Conservation (phyloP, 805 yeast species). For the Henningerozyma blattae region DNA sequence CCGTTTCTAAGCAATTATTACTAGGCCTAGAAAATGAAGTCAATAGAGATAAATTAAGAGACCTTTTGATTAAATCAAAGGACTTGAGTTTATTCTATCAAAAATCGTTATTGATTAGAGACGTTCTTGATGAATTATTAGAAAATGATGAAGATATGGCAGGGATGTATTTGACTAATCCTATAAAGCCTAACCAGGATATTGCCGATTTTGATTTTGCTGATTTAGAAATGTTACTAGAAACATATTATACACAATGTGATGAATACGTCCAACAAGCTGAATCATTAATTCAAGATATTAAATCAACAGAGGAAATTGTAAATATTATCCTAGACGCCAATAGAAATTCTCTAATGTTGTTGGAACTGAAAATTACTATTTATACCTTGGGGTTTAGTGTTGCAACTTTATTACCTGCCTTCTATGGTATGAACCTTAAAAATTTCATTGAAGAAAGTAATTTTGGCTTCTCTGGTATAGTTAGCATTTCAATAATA, state of each 20-base stretch:
- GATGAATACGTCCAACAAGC: conserved; percentile 91
- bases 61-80: conserved; percentile 62
- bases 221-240: conserved; percentile 78
- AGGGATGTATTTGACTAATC: conserved; percentile 60
- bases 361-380: conserved; percentile 70
- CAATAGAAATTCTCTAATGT: conserved; percentile 80
- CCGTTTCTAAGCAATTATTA: conserved; percentile 50
- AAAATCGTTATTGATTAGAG: conserved; percentile 59
- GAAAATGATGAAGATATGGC: conserved; percentile 81
- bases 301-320: conserved; percentile 84
- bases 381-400: conserved; percentile 79
- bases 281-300: conserved; percentile 69
- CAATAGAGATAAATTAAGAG: conserved; percentile 62
- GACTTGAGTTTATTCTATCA: conserved; percentile 63
- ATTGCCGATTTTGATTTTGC: conserved; percentile 61
- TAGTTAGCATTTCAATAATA: conserved; percentile 38
- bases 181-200: conserved; percentile 22
- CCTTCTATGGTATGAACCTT: conserved; percentile 81
- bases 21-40: conserved; percentile 68
- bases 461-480: conserved; percentile 46
- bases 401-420: conserved; percentile 74
- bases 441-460: conserved; percentile 69
- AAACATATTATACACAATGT: conserved; percentile 81
- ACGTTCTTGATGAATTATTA: conserved; percentile 70
- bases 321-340: conserved; percentile 86